phyloP scores from a whole-genome alignment of 495 filamentous ascomycete species.

The Aspergillus nanangensis region DNA sequence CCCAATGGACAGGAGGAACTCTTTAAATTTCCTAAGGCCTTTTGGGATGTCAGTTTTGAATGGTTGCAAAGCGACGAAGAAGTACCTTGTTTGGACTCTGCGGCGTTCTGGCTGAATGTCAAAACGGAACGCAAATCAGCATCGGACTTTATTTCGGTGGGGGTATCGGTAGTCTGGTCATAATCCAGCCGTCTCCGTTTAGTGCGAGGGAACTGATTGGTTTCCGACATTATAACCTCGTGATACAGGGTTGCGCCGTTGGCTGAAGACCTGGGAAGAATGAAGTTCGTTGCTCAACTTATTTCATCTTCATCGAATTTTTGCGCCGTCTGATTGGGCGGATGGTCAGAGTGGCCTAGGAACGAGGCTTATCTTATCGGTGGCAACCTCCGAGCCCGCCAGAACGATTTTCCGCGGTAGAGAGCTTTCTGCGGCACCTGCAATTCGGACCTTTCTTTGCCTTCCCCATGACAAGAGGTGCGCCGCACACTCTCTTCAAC shows the following conservation, averaged over 20 bases:
- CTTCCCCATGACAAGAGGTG: slow-evolving; percentile 4
- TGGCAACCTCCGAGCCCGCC: slow-evolving; percentile 29
- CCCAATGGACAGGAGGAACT: slow-evolving; percentile 63
- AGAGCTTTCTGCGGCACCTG: slow-evolving; percentile 18
- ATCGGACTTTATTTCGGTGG: slow-evolving; percentile 52
- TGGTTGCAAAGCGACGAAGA: no score
- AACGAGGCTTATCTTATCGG: slow-evolving; percentile 38
- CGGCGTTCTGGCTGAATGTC: slow-evolving; percentile 61
- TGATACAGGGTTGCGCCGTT: neutral
- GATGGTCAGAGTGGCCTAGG: no score
- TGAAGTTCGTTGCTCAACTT: neutral
- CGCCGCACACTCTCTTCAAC: neutral
- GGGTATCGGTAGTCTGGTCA: slow-evolving; percentile 10
- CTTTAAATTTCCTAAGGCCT: slow-evolving; percentile 75
- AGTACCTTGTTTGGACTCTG: slow-evolving; percentile 61
- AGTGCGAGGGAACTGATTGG: slow-evolving; percentile 16
- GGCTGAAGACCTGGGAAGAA: no score
- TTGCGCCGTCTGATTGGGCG: neutral
- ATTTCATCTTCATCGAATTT: neutral
- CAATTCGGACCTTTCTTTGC: no score
- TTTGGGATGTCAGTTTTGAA: no score
- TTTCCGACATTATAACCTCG: slow-evolving; percentile 19
- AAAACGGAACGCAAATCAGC: slow-evolving; percentile 60
- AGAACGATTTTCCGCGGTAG: slow-evolving; percentile 41
- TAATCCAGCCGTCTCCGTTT: slow-evolving; percentile 44